Base-by-base conservation (phyloP, 148 eudicot genomes). In the Silene conica region DNA sequence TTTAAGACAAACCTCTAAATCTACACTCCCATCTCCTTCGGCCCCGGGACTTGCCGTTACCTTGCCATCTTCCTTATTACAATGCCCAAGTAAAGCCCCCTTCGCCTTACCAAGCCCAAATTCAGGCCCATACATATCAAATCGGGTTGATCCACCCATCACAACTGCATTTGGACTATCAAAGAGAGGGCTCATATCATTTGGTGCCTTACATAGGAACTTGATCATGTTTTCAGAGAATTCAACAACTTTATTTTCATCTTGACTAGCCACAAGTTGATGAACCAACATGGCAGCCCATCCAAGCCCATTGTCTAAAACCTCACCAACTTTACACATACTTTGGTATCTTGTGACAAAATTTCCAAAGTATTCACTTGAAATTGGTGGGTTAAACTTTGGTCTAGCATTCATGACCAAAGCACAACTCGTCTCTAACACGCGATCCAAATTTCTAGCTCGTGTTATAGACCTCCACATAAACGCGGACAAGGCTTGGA, bases 391-490 rank as follows among this genome's bases (percentile, higher is more conserved):
- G 28, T 83, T 83, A 0, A 92, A 56, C 63, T 91, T 76, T 52
- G 82, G 88, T 48, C 97, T 71, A 41, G 87, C 83, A 66, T 90
- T 84, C 0, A 87, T 87, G 3, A 90, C 91, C 84, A 88, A 83
- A 3, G 86, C n/a, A 57, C 88, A 92, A 77, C 88, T 81, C 16
- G 96, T 92, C 76, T 76, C 72, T 46, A 88, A 83, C 0, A 6
- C 43, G 0, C 41, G 73, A 0, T 77, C 34, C 6, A 88, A 63
- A 0, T 80, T 80, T 62, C 97, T 75, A 6, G 93, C 91, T 21
- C 89, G 87, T 0, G 91, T 90, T 28, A 92, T 89, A 9, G 89
- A 79, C 20, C 92, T 78, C 98, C 96, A 90, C 21, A 93, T 70
- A 75, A 85, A 86, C 43, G 88, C 96, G 31, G 82, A 66, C 1